phyloP scores from a whole-genome alignment of 164 flowering plant genomes.

The Paratinospora sagittata region DNA sequence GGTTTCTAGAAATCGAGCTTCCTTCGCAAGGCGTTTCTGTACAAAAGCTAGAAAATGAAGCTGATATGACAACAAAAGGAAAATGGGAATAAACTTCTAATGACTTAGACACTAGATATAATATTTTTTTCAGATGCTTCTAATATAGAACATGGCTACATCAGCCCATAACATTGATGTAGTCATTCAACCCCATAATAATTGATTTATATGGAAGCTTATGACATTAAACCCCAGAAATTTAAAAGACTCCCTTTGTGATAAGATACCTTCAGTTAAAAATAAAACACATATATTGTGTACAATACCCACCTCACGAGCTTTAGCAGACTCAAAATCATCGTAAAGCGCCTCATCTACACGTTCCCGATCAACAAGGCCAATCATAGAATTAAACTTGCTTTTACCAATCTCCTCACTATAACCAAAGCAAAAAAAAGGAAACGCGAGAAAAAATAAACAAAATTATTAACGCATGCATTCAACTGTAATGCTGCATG shows the following conservation, averaged over 20 bases:
- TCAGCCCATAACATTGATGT: not conserved
- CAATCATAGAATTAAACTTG: conserved; percentile 93
- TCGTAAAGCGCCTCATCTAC: conserved; percentile 85
- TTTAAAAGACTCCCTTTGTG: not conserved
- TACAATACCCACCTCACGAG: conserved; percentile 68
- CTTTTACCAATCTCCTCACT: conserved; percentile 89
- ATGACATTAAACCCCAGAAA: not conserved
- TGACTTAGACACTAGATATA: too few relatives aligned
- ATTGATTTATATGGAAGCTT: too few relatives aligned
- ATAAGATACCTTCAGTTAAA: not conserved
- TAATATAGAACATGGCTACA: not conserved
- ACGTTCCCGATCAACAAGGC: conserved; percentile 83
- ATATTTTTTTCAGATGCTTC: not conserved
- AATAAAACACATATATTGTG: not conserved
- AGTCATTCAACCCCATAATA: not conserved
- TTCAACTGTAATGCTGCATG: not conserved
- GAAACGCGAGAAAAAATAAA: not conserved
- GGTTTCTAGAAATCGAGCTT: conserved; percentile 77
- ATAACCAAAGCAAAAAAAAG: conserved; percentile 12
- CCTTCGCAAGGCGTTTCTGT: conserved; percentile 93
- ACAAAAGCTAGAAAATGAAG: not conserved
- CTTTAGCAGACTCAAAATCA: conserved; percentile 88
- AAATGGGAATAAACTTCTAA: not conserved
- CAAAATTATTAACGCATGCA: not conserved
- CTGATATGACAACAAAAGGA: not conserved